Base-by-base conservation (phyloP, 2,329 filamentous ascomycete genomes). In the Elsinoe necatrix region DNA sequence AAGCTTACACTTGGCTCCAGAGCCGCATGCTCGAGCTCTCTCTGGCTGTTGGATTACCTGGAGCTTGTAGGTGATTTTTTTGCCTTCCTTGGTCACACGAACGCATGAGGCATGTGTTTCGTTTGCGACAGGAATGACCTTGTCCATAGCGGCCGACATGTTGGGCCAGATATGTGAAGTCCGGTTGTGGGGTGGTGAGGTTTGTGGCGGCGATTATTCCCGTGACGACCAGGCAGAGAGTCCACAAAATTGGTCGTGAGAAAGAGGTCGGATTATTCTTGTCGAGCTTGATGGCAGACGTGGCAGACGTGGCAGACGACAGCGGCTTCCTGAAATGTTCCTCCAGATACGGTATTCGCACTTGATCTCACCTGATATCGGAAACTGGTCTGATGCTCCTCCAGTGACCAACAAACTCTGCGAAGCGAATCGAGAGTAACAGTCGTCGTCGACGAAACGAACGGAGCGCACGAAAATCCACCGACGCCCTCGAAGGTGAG, bases 41-140 rank as follows among this genome's bases (percentile, higher is more conserved):
- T 95, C 87, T 18, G 93, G 93, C 70, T 97, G 89, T 73, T 98
- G 93, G 65, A 96, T 84, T 57, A 97, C 90, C 59, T 82, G 83
- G 71, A 97, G 77, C 62, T 81, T 78, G 72, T 97, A 97, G 67
- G 83, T 89, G 63, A 96, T 80, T 61, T 78, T 83, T 63, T 87
- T 83, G 60, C 88, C 88, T 64, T 86, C 84, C 64, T 83, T 83
- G 41, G 89, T 95, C 55, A 80, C 75, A 52, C 86, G 78, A 59
- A 72, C 73, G 58, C 73, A 70, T 25, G 72, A 71, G 66, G 75
- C 75, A 57, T 74, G 73, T 18, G 78, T 81, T 74, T 83, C 80
- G 67, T 82, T 82, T 59, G 74, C 70, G 61, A 79, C 73, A 39
- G 72, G 70, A 66, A 81, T 81, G 58, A 71, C 39, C 21, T 57